These are phyloP conservation scores for Diplocarpon rosae DNA, from an alignment of 2,329 filamentous ascomycete species.

Conservation along the genomic window DNA sequence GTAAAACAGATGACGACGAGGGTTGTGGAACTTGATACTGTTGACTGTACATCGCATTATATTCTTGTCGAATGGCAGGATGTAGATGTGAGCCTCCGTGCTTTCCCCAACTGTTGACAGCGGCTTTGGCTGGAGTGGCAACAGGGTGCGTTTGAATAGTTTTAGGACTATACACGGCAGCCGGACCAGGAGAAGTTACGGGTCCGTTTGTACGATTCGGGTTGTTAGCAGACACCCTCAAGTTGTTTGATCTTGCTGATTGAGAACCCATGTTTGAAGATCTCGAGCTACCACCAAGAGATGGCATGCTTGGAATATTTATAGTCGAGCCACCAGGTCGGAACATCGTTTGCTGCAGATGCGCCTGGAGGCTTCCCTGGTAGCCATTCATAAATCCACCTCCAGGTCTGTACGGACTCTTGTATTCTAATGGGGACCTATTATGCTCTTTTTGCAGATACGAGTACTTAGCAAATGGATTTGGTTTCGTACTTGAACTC, in stretches of 20 bases:
- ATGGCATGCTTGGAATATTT: constrained; percentile 5
- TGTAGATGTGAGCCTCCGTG: constrained; percentile 25
- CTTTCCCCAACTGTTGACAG: constrained; percentile 18
- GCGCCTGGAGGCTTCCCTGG: constrained; percentile 32
- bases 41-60: constrained; percentile 19
- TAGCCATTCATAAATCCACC: constrained; percentile 52
- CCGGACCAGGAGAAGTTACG: constrained; percentile 3
- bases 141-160: not conserved
- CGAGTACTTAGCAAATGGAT: constrained; percentile 28
- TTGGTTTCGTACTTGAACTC: constrained; percentile 11
- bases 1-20: constrained; percentile 9
- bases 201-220: constrained; percentile 2
- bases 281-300: constrained; percentile 7
- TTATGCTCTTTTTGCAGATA: constrained; percentile 52
- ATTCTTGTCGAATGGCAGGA: constrained; percentile 30
- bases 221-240: constrained; percentile 1
- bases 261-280: constrained; percentile 9
- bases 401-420: constrained; percentile 45
- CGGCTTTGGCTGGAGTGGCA: not conserved
- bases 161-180: constrained; percentile 7
- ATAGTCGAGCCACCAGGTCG: not conserved
- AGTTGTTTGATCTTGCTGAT: constrained; percentile 2
- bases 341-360: constrained; percentile 24
- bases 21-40: constrained; percentile 13
- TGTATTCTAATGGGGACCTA: constrained; percentile 44